These are phyloP conservation scores for Helianthus annuus DNA, from an alignment of 129 eudicot species.

Conservation along the genomic window DNA sequence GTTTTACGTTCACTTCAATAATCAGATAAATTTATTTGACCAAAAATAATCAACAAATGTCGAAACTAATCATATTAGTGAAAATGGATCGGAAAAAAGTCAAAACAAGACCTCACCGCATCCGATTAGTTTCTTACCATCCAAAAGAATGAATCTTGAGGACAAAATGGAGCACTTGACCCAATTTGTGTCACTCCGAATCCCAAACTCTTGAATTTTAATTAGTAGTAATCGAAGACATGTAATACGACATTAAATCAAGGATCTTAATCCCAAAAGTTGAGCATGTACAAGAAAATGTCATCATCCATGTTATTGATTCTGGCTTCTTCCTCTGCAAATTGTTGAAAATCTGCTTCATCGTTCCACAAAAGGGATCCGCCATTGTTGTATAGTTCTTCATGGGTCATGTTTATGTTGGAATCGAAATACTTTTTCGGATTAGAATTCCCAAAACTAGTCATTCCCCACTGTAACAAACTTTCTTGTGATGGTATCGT, in stretches of 20 bases:
- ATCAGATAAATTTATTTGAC: no score
- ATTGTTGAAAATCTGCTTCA: constrained; percentile 43
- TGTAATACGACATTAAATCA: constrained; percentile 37
- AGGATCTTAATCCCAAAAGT: constrained; percentile 46
- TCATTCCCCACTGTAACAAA: constrained; percentile 55
- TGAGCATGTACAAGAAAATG: constrained; percentile 68
- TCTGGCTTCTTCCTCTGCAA: constrained; percentile 41
- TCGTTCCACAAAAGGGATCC: constrained; percentile 39
- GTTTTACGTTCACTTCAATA: no score
- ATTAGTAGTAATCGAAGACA: constrained; percentile 24
- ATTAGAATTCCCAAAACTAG: constrained; percentile 33
- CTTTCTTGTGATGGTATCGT: constrained; percentile 53
- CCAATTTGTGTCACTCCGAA: constrained; percentile 25
- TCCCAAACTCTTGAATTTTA: constrained; percentile 10
- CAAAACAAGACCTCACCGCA: constrained; percentile 26
- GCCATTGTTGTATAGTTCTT: constrained; percentile 37
- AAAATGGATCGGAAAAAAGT: constrained; percentile 29
- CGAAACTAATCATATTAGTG: no score
- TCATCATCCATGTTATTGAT: constrained; percentile 58
- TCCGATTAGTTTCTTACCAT: constrained; percentile 37
- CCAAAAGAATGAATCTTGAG: constrained; percentile 29
- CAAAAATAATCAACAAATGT: no score
- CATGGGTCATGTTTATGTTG: constrained; percentile 26
- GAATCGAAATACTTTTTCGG: constrained; percentile 29
- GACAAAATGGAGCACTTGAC: constrained; percentile 29